These are phyloP conservation scores for Tylopilus cervinicoccineus DNA, from an alignment of 768 basidiomycete species.

Conservation along the genomic window DNA sequence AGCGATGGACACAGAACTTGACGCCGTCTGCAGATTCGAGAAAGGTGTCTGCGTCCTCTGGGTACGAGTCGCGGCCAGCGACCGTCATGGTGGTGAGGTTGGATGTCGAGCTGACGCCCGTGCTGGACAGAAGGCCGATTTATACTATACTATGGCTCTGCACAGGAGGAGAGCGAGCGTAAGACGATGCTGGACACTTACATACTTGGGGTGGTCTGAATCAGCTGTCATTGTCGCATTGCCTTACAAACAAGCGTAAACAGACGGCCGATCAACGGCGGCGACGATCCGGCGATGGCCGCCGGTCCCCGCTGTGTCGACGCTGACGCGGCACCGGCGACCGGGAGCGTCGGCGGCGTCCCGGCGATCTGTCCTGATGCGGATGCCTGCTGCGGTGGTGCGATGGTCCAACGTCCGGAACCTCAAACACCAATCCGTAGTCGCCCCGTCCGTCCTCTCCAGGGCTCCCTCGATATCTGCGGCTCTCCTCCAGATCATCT, in stretches of 20 bases:
- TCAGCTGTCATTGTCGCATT: background rate
- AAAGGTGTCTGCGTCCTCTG: constrained; percentile 49
- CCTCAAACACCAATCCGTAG: constrained; percentile 86
- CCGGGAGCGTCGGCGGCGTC: constrained; percentile 23
- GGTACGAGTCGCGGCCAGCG: constrained; percentile 36
- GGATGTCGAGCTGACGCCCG: background rate
- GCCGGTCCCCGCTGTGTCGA: constrained; percentile 32
- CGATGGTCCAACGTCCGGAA: constrained; percentile 38
- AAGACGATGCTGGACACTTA: constrained; percentile 20
- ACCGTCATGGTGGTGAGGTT: constrained; percentile 25
- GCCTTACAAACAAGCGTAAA: constrained; percentile 25
- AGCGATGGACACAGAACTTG: constrained; percentile 59
- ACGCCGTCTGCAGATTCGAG: constrained; percentile 42
- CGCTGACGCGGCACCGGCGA: constrained; percentile 18
- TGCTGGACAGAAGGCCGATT: constrained; percentile 5
- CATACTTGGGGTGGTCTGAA: constrained; percentile 19
- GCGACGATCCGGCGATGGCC: constrained; percentile 34
- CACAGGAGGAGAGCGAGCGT: no score
- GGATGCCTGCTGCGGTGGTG: constrained; percentile 49
- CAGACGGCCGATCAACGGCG: constrained; percentile 16
- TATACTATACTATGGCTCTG: no score
- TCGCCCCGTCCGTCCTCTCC: constrained; percentile 29
- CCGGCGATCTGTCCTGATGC: constrained; percentile 40
- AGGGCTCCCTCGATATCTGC: constrained; percentile 50
- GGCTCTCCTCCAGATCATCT: constrained; percentile 69